A percentile compares a stretch with the other conserved stretches of the same genome.
These are phyloP conservation scores for Caloboletus firmus DNA, from an alignment of 1,284 basidiomycete genomes.

Conservation along the genomic window DNA sequence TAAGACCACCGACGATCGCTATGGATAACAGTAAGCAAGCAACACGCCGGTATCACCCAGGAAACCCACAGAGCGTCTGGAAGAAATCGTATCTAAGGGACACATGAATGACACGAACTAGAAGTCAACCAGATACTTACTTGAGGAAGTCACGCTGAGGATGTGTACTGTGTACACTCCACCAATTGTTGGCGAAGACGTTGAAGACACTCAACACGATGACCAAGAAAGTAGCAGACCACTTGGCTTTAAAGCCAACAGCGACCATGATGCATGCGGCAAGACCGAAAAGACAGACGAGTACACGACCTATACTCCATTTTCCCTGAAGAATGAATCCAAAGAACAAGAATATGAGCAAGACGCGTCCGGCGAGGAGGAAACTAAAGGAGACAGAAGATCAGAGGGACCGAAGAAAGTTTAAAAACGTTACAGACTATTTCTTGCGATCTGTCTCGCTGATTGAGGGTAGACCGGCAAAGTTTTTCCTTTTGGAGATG, in stretches of 20 bases:
- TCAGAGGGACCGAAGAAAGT: conserved; percentile 8
- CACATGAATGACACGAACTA: conserved; percentile 20
- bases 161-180: conserved; percentile 91
- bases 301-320: conserved; percentile 84
- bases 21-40: conserved; percentile 28
- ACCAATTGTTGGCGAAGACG: conserved; percentile 99
- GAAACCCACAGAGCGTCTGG: conserved; percentile 82
- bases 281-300: conserved; percentile 86
- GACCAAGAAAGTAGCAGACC: conserved; percentile 97
- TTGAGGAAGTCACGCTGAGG: conserved; percentile 98
- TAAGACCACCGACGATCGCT: conserved; percentile 97
- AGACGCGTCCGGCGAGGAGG: conserved; percentile 93
- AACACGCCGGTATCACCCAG: not conserved
- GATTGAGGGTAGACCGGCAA: conserved; percentile 88
- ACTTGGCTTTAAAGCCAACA: conserved; percentile 98
- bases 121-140: conserved; percentile 40
- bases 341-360: conserved; percentile 99
- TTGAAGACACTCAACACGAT: conserved; percentile 93
- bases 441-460: conserved; percentile 97
- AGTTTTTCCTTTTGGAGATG: conserved; percentile 81
- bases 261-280: conserved; percentile 97
- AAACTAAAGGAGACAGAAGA: conserved; percentile 54
- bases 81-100: conserved; percentile 81
- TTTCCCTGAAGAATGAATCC: conserved; percentile 94
- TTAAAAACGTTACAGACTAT: conserved; percentile 65